Conservation (phyloP, 768 basidiomycete species). For the Lentinula sp. region DNA sequence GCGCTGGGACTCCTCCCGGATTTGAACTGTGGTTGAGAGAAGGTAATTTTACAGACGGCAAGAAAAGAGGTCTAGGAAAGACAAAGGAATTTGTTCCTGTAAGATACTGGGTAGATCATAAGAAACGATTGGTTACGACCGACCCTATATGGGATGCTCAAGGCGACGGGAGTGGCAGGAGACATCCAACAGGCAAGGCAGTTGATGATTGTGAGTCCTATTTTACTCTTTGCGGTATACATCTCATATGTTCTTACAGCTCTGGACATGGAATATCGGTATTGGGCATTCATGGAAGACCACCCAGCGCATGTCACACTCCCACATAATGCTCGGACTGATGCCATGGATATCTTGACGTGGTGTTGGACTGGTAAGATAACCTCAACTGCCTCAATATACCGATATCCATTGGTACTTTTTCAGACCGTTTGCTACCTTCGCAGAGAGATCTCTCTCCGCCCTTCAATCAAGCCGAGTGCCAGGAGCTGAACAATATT, state of each 20-base stretch:
- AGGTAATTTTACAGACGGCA: slow-evolving; percentile 11
- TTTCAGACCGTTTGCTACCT: slow-evolving; percentile 61
- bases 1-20: slow-evolving; percentile 11
- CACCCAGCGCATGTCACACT: slow-evolving; percentile 71
- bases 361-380: slow-evolving; percentile 72
- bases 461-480: slow-evolving; percentile 74
- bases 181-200: slow-evolving; percentile 14
- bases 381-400: slow-evolving; percentile 5
- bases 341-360: slow-evolving; percentile 70
- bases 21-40: slow-evolving; percentile 64
- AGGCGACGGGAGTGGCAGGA: slow-evolving; percentile 18
- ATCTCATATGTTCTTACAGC: slow-evolving; percentile 30
- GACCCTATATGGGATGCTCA: slow-evolving; percentile 32
- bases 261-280: slow-evolving; percentile 70
- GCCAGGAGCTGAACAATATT: slow-evolving; percentile 63
- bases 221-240: not conserved
- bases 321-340: slow-evolving; percentile 47
- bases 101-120: slow-evolving; percentile 65
- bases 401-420: not conserved
- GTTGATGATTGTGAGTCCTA: slow-evolving; percentile 40
- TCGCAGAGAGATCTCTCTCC: slow-evolving; percentile 49
- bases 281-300: slow-evolving; percentile 76
- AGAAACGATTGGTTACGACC: slow-evolving; percentile 41
- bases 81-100: slow-evolving; percentile 20
- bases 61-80: slow-evolving; percentile 16